Base-by-base conservation (phyloP, 495 filamentous ascomycete species). In the Xanthoparmelia taractica region DNA sequence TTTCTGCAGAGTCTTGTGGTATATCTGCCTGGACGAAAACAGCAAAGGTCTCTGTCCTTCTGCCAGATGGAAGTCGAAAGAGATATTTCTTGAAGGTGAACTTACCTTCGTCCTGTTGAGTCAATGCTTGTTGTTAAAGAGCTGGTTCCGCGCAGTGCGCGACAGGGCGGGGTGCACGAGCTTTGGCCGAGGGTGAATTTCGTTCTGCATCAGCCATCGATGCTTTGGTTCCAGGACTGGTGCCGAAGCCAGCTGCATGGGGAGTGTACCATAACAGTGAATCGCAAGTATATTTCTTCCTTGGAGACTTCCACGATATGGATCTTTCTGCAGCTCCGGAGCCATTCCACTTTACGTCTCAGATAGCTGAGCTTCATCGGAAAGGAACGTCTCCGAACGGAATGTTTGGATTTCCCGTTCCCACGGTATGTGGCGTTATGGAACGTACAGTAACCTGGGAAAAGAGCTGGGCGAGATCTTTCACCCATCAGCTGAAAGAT, bases 401-500 rank as follows among this genome's bases (percentile, higher is more conserved):
- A 4, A 79, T 79, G 63, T 85, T 84, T 65, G 82, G 82, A 0
- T 84, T 84, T 63, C 77, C 77, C 57, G 65, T 77, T 8, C 67
- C 74, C 0, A 84, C 80, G 0, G 81, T 72, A 47, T 76, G 75
- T 31, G 78, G 80, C n/a, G 75, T 73, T 11, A 64, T 79, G 8
- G 73, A 76, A 15, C 77, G 79, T 63, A 63, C 63, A 10, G 73
- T 73, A 2, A 68, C 48, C 0, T 80, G 77, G 79, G 72, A 79
- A 47, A 70, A 71, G 34, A 77, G 72, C 58, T 83, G 79, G 82
- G 74, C 79, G 59, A 61, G 58, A 6, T 81, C 77, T 61, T 83
- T 81, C 62, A 59, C 71, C 12, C 69, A 72, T 31, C 70, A 66
- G n/a, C 66, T 80, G 20, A 60, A 66, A 31, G 66, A 72, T 38